Base-by-base conservation (phyloP, 2,329 filamentous ascomycete genomes). In the Grosmannia huntii region DNA sequence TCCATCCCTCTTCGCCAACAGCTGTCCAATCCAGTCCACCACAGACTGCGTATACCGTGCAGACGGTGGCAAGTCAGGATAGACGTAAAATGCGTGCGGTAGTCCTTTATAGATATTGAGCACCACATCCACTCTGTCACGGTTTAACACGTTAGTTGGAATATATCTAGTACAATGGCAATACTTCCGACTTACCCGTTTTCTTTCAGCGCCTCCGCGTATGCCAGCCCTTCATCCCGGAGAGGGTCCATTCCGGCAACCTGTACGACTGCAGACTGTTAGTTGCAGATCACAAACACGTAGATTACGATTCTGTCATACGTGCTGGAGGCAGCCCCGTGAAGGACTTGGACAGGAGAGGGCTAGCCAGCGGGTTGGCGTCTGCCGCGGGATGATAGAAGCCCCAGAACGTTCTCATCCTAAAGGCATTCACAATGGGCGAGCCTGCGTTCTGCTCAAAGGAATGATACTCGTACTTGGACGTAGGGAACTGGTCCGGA, bases 341-440 rank as follows among this genome's bases (percentile, higher is more conserved):
- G 6, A 64, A 53, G 14, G 51, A 55, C 14, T 46, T 33, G 11
- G 60, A 58, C 48, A 65, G 58, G 16, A 65, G 56, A 7, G 64
- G 62, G 21, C 53, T 57, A 14, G 60, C 60, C 25, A 56, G 55
- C 2, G 55, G 56, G 6, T 59, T 60, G n/a, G 53, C 44, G 21
- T 55, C 52, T 4, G 46, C 51, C 4, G 59, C 36, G 2, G 62
- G 56, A 12, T 63, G 46, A 50, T 65, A 65, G 28, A 60, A 53
- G 11, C 62, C 55, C 64, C 63, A 64, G 49, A 62, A 65, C 46
- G 55, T 59, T 19, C 55, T 33, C 63, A 65, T 64, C 19, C 58
- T 59, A 3, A 33, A 21, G 2, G 60, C 60, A 48, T 64, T 54
- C 55, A 65, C 60, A 7, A 65, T 55, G 23, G 57, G 56, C 27